Percentiles rank a stretch among this genome's conserved stretches.
phyloP scores from a whole-genome alignment of 805 yeast species.

The Metschnikowia vanudenii region DNA sequence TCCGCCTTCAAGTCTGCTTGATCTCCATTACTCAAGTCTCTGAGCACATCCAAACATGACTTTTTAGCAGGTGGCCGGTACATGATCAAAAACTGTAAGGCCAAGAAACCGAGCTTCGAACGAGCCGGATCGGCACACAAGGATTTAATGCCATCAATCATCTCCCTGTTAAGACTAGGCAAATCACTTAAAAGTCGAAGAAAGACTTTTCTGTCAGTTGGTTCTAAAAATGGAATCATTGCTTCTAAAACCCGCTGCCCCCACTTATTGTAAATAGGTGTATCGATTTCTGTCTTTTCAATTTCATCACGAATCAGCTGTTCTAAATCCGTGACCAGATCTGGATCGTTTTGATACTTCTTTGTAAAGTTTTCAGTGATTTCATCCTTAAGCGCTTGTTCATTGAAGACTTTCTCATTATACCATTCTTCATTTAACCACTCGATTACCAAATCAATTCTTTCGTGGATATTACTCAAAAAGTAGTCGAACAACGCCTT shows the following conservation, averaged over 20 bases:
- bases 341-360: constrained; percentile 18
- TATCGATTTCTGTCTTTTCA: constrained; percentile 20
- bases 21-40: constrained; percentile 42
- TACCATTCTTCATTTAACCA: constrained; percentile 98
- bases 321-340: constrained; percentile 15
- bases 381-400: constrained; percentile 25
- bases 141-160: constrained; percentile 65
- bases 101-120: constrained; percentile 73
- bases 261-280: constrained; percentile 65
- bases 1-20: constrained; percentile 52
- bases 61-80: constrained; percentile 82
- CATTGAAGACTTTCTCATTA: constrained; percentile 48
- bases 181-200: constrained; percentile 83
- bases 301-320: constrained; percentile 22
- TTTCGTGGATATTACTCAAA: constrained; percentile 64
- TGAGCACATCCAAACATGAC: constrained; percentile 49
- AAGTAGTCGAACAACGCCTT: constrained; percentile 71
- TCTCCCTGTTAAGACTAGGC: constrained; percentile 65
- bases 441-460: constrained; percentile 74
- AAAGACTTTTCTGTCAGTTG: constrained; percentile 74
- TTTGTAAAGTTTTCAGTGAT: constrained; percentile 17
- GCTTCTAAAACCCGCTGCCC: constrained; percentile 70
- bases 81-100: constrained; percentile 80
- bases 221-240: constrained; percentile 80
- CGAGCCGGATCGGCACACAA: constrained; percentile 85